phyloP scores from a whole-genome alignment of 805 yeast genomes.

The Myxozyma monticola region DNA sequence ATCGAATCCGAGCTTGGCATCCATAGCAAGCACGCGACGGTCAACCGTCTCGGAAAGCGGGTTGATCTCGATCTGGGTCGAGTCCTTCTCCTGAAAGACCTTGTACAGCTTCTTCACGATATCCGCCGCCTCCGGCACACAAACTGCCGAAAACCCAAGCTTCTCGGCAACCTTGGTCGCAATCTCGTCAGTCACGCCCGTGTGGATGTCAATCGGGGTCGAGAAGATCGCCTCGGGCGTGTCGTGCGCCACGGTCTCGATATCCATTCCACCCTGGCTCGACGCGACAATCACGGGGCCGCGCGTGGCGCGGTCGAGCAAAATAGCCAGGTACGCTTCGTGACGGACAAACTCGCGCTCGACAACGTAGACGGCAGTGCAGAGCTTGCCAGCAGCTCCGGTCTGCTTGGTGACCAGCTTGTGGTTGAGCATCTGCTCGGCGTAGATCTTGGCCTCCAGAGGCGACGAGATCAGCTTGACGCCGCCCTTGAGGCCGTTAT shows the following conservation, averaged over 20 bases:
- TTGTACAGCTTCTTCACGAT: constrained; percentile 83
- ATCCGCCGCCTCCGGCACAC: constrained; percentile 82
- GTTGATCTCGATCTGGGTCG: constrained; percentile 98
- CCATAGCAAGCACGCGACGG: constrained; percentile 93
- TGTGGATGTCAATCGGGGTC: constrained; percentile 71
- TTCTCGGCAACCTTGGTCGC: constrained; percentile 76
- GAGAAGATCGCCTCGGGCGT: constrained; percentile 91
- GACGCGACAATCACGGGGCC: constrained; percentile 93
- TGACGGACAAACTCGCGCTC: constrained; percentile 91
- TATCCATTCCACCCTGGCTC: constrained; percentile 99
- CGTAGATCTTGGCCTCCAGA: constrained; percentile 81
- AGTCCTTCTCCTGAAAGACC: constrained; percentile 87
- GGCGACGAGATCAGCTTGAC: constrained; percentile 84
- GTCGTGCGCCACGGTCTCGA: constrained; percentile 94
- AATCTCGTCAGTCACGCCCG: constrained; percentile 75
- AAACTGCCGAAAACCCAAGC: constrained; percentile 77
- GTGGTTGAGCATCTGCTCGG: constrained; percentile 87
- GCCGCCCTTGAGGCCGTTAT: constrained; percentile 94
- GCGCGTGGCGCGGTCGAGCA: constrained; percentile 91
- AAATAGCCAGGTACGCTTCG: constrained; percentile 92
- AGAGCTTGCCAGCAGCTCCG: constrained; percentile 95
- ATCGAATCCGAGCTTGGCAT: constrained; percentile 97
- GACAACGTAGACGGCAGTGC: constrained; percentile 92
- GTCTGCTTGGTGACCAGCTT: constrained; percentile 97
- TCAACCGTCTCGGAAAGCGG: constrained; percentile 93